These are phyloP conservation scores for Aspergillus sclerotiicarbonarius DNA, from an alignment of 495 filamentous ascomycete species.

Conservation along the genomic window DNA sequence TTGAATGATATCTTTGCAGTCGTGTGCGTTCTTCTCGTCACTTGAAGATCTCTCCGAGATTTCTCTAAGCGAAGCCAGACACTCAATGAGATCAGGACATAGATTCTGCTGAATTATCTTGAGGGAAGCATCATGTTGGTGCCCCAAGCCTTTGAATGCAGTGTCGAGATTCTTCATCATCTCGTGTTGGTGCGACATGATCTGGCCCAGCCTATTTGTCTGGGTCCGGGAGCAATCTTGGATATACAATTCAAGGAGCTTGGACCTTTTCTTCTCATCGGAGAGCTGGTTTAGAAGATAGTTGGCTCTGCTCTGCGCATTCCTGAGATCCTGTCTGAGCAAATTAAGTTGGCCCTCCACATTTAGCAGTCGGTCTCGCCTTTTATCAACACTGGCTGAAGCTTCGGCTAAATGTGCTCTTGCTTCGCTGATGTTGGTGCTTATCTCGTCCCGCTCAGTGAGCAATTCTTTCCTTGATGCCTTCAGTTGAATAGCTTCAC, in stretches of 20 bases:
- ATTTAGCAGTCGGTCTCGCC: slow-evolving; percentile 17
- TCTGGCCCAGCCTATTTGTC: slow-evolving; percentile 19
- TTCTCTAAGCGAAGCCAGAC: slow-evolving; percentile 14
- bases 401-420: slow-evolving; percentile 22
- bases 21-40: slow-evolving; percentile 21
- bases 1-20: slow-evolving; percentile 18
- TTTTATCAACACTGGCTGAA: slow-evolving; percentile 15
- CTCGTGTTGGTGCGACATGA: slow-evolving; percentile 28
- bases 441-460: slow-evolving; percentile 29
- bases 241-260: slow-evolving; percentile 34
- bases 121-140: slow-evolving; percentile 14
- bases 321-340: slow-evolving; percentile 22
- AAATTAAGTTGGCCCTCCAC: slow-evolving; percentile 13
- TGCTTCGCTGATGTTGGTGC: slow-evolving; percentile 20
- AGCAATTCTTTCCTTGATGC: slow-evolving; percentile 17
- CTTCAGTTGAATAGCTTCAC: slow-evolving; percentile 27
- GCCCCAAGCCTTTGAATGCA: slow-evolving; percentile 14
- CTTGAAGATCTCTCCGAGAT: slow-evolving; percentile 20
- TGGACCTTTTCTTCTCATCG: slow-evolving; percentile 30
- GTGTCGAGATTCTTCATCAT: slow-evolving; percentile 22
- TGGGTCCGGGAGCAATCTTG: slow-evolving; percentile 30
- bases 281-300: slow-evolving; percentile 20
- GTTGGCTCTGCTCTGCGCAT: slow-evolving; percentile 17
- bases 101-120: slow-evolving; percentile 15
- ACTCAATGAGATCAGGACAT: slow-evolving; percentile 17